Base-by-base conservation (phyloP, 208 protist genomes). In the Crithidia fasciculata region DNA sequence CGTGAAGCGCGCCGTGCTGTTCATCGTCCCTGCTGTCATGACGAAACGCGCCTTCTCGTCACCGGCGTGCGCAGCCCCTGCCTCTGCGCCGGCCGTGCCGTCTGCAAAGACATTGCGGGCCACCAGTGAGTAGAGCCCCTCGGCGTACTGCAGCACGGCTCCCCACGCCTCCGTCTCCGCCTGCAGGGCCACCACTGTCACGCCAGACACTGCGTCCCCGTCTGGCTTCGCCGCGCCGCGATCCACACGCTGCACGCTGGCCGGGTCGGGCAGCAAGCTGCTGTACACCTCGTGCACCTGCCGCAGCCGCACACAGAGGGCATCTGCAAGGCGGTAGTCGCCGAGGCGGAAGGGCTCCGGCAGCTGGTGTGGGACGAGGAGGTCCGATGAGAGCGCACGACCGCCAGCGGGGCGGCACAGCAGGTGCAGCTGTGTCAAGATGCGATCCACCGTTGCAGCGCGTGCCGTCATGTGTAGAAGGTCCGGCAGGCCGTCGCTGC, bases 261-360 rank as follows among this genome's bases (percentile, higher is more conserved):
- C 40, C 4, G 58, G 28, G 18, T 57, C 57, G 5, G 76, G 63
- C 19, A 74, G 40, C 8, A 55, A 7, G 28, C 60, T 49, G 37
- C 45, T 44, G 62, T 81, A 89, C 19, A 47, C 75, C 28, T 86
- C 69, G 66, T 86, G 67, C 28, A 81, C 74, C 28, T 73, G 61
- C 8, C 84, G 65, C 47, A 95, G 82, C n/a, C 74, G 74, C 8
- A 43, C 45, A 49, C 78, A 78, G 19, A 63, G 59, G 5, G 75
- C 53, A 8, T 78, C 64, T 4, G 86, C 41, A 3, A 91, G 81
- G 36, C 83, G 82, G 69, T 93, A 93, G 75, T 95, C 90, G 41
- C 80, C 67, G 4, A 95, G 69, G 18, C 82, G 80, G 53, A 93
- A 78, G 36, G 88, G 88, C 19, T 82, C 12, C 6, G 75, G 71